Base-by-base conservation (phyloP, 2,329 filamentous ascomycete genomes). In the Fusarium annulatum region DNA sequence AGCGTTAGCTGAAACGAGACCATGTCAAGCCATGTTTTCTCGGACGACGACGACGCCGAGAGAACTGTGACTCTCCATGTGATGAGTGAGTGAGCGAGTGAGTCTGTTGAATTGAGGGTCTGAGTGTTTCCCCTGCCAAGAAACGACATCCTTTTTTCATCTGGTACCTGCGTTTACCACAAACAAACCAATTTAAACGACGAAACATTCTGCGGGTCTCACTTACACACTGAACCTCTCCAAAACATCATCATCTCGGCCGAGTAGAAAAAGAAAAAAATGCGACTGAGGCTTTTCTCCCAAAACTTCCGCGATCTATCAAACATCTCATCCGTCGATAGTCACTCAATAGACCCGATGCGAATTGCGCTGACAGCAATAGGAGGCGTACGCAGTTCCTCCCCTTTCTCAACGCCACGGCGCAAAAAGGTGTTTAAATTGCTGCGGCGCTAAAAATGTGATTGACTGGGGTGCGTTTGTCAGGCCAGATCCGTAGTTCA, bases 391-490 rank as follows among this genome's bases (percentile, higher is more conserved):
- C 28, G 36, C 26, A 53, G 23, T 12, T 3, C 4, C 36, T 69
- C 58, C 26, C 67, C 58, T 69, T 39, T 57, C 51, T 53, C 45
- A 36, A 69, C n/a, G 66, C 64, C 58, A 69, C 51, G 45, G 65
- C 51, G 65, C 63, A 16, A 49, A 41, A 39, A 33, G 28, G 34
- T 33, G 28, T 21, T 42, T 39, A 49, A 64, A 64, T 64, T 58
- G 36, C 51, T 36, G 38, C 18, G 15, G 38, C 58, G 51, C 67
- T 69, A 69, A 64, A 6, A 14, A 3, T 11, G 28, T 15, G 9
- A 23, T 30, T 43, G 33, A 63, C 51, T 38, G 49, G 51, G 57
- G 38, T 39, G 4, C 19, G 9, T 28, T 36, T 23, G 30, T 57
- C n/a, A 39, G 34, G 23, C 21, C 12, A 28, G 43, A 34, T 21